Evolutionary conservation across 2,329 filamentous ascomycete species (phyloP).

Genomic region (Clonostachys sp.): DNA sequence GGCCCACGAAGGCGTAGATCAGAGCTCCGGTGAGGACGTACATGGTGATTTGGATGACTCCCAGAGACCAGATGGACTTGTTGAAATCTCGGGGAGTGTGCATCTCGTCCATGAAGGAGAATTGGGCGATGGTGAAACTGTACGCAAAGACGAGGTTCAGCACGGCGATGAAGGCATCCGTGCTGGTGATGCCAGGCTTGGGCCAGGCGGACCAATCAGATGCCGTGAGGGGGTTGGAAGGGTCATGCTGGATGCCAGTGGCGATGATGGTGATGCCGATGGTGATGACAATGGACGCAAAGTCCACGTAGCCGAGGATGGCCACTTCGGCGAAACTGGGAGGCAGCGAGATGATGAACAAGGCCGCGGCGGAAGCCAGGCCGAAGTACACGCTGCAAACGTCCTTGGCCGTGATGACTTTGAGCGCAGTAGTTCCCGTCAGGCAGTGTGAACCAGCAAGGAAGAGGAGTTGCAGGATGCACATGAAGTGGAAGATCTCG

Average conservation of each 20-base stretch:
- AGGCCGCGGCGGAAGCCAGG: conserved; percentile 28
- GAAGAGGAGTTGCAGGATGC: conserved; percentile 58
- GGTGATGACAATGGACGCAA: conserved; percentile 33
- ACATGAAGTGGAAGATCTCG: conserved; percentile 51
- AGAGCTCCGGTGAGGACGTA: conserved; percentile 60
- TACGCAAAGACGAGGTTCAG: conserved; percentile 66
- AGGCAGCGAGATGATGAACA: conserved; percentile 31
- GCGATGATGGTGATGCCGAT: conserved; percentile 60
- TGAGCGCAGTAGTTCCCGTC: conserved; percentile 61
- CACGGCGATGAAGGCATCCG: conserved; percentile 50
- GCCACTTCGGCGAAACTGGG: conserved; percentile 25
- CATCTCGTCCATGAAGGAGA: conserved; percentile 41
- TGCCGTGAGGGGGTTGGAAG: conserved; percentile 4
- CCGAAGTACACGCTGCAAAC: conserved; percentile 30
- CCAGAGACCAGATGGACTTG: conserved; percentile 53
- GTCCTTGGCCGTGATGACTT: conserved; percentile 51
- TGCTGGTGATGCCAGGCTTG: conserved; percentile 31
- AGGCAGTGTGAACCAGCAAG: conserved; percentile 64
- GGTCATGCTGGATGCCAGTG: conserved; percentile 37
- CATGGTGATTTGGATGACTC: conserved; percentile 52
- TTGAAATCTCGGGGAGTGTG: conserved; percentile 30
- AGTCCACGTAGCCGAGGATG: conserved; percentile 11
- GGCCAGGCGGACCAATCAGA: conserved; percentile 30
- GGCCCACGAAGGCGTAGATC: conserved; percentile 62
- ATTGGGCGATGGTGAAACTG: conserved; percentile 38